Evolutionary conservation across 139 green algal species (phyloP).

Genomic region (Micractinium conductrix): DNA sequence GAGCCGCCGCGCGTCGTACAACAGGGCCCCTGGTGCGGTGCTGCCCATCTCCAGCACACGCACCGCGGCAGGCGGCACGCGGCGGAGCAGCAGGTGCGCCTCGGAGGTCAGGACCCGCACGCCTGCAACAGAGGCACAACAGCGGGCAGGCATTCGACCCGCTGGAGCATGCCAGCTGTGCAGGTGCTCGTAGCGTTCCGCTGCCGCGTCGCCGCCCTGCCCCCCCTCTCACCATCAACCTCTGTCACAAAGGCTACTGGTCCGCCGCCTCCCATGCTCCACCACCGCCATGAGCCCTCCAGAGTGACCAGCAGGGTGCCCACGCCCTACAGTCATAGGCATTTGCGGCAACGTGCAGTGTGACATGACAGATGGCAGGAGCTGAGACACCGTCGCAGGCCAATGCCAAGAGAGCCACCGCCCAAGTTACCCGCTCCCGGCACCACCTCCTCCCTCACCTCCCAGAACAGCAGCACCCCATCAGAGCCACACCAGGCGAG

Average conservation of each 20-base stretch:
- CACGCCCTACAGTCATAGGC: conserved; percentile 5
- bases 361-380: background rate
- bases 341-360: background rate
- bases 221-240: conserved; percentile 58
- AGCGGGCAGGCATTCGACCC: no score
- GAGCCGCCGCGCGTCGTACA: conserved; percentile 84
- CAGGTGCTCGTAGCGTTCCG: no score
- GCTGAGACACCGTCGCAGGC: no score
- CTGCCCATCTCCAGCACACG: conserved; percentile 49
- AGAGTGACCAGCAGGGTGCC: conserved; percentile 49
- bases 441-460: conserved; percentile 41
- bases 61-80: conserved; percentile 60
- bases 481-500: conserved; percentile 89
- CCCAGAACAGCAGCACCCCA: conserved; percentile 80
- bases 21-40: conserved; percentile 57
- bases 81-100: conserved; percentile 68
- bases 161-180: no score
- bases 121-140: conserved; percentile 78
- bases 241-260: conserved; percentile 41
- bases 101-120: conserved; percentile 67
- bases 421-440: no score
- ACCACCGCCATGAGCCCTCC: conserved; percentile 38
- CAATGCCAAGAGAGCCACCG: no score
- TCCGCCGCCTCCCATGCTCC: conserved; percentile 2
- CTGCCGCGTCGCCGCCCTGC: no score